These are phyloP conservation scores for Plicaturopsis crispa DNA, from an alignment of 768 basidiomycete genomes.

Conservation along the genomic window DNA sequence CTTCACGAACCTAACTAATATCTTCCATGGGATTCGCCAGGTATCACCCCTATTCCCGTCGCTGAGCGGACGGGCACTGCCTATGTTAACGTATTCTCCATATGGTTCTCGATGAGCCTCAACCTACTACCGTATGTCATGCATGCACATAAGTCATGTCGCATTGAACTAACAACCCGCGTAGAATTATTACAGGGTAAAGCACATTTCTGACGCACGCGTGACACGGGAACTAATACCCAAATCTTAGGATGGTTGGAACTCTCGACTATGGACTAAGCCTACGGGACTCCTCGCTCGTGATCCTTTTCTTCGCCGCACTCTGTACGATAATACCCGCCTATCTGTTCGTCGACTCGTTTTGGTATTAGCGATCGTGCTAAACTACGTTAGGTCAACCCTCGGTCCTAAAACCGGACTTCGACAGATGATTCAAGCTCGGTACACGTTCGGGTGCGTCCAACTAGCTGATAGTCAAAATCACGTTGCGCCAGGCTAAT, in stretches of 20 bases:
- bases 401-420: constrained; percentile 78
- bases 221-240: too few species aligned
- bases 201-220: too few species aligned
- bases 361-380: neutral
- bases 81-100: constrained; percentile 58
- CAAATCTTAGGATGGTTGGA: constrained; percentile 67
- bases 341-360: constrained; percentile 40
- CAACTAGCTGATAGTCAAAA: constrained; percentile 27
- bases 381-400: constrained; percentile 28
- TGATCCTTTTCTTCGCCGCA: constrained; percentile 63
- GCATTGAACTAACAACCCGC: neutral
- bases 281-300: constrained; percentile 53
- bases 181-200: too few species aligned
- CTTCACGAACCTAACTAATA: neutral
- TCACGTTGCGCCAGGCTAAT: neutral
- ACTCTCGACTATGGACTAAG: constrained; percentile 59
- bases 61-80: constrained; percentile 49
- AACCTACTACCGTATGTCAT: constrained; percentile 48
- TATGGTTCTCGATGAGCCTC: constrained; percentile 68
- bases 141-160: neutral
- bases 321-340: constrained; percentile 51
- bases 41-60: constrained; percentile 44
- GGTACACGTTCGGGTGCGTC: constrained; percentile 48
- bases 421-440: constrained; percentile 74
- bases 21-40: too few species aligned